Base-by-base conservation (phyloP, 768 basidiomycete genomes). In the Termitomyces heimii region DNA sequence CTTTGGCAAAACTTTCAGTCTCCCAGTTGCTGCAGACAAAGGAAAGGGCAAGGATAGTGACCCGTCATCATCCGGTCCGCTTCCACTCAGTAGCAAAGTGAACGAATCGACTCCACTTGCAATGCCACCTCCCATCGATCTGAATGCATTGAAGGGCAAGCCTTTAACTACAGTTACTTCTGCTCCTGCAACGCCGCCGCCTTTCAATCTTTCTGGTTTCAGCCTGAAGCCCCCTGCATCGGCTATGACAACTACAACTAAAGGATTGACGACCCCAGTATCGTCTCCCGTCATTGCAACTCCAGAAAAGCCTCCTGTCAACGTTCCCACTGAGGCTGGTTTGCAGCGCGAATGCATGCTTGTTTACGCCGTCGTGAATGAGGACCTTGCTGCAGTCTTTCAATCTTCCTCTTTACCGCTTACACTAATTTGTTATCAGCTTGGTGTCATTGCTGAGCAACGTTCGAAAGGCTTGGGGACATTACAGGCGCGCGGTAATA, bases 291-390 rank as follows among this genome's bases (percentile, higher is more conserved):
- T 58, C 8, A 20, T 55, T 39, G 37, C 34, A 20, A 45, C 53
- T 43, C 58, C 55, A 24, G 24, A 13, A 29, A 48, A 55, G 37
- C 13, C 45, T 16, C 37, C 32, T 40, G 28, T 61, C 0, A 63
- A 70, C 46, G 57, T 70, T 55, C 58, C 75, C 56, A 63, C 78
- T 59, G 79, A 84, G 58, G 78, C 82, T 54, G 84, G 86, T 10
- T 82, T 93, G 80, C 87, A 89, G 63, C 75, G 77, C 18, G 85
- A 92, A 64, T 86, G 86, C 60, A 62, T 67, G 3, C 46, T 75
- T 34, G 72, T 93, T 34, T 73, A 85, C 43, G 54, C 60, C 1
- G 70, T 66, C 13, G 67, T 90, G 40, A 66, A 60, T 2, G 74
- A 71, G 37, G 88, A 91, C 58, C 69, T 94, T 0, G 72, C 81